Percentiles rank a stretch among this genome's conserved stretches.
Conservation (phyloP, 1,284 basidiomycete species). For the Microbotryum silenes-acaulis region DNA sequence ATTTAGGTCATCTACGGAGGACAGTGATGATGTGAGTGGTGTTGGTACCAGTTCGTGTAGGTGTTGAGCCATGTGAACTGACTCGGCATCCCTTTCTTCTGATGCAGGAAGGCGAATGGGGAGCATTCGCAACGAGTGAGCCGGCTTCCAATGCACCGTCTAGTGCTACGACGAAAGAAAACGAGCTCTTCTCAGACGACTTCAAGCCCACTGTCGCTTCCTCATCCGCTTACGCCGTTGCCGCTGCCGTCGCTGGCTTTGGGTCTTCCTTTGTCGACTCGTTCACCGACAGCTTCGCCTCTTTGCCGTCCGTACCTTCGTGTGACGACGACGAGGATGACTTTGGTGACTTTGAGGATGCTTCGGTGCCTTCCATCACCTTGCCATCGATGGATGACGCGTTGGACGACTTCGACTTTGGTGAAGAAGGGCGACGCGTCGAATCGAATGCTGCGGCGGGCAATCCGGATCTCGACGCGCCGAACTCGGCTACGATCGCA, state of each 20-base stretch:
- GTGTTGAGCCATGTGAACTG: not conserved
- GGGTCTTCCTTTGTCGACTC: slow-evolving; percentile 4
- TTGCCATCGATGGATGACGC: slow-evolving; percentile 23
- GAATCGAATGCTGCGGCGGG: not conserved
- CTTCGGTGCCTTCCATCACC: slow-evolving; percentile 14
- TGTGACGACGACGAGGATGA: slow-evolving; percentile 28
- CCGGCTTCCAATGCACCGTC: not conserved
- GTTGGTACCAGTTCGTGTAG: not conserved
- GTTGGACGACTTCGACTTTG: slow-evolving; percentile 24
- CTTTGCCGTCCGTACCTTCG: slow-evolving; percentile 1
- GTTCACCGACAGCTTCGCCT: slow-evolving; percentile 21
- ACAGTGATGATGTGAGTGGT: slow-evolving; percentile 29
- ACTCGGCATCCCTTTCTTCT: slow-evolving; percentile 2
- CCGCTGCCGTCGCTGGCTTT: slow-evolving; percentile 60
- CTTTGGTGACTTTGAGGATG: slow-evolving; percentile 33
- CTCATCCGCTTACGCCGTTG: slow-evolving; percentile 57
- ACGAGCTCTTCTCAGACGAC: slow-evolving; percentile 48
- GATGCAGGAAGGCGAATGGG: slow-evolving; percentile 54
- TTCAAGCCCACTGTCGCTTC: slow-evolving; percentile 56
- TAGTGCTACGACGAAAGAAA: not conserved
- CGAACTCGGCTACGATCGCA: not conserved
- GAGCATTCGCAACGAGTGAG: slow-evolving; percentile 54
- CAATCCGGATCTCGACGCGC: too few species aligned
- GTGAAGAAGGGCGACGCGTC: slow-evolving; percentile 9
- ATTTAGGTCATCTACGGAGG: slow-evolving; percentile 41